These are phyloP conservation scores for Fonsecaea multimorphosa DNA, from an alignment of 2,329 filamentous ascomycete genomes.

Conservation along the genomic window DNA sequence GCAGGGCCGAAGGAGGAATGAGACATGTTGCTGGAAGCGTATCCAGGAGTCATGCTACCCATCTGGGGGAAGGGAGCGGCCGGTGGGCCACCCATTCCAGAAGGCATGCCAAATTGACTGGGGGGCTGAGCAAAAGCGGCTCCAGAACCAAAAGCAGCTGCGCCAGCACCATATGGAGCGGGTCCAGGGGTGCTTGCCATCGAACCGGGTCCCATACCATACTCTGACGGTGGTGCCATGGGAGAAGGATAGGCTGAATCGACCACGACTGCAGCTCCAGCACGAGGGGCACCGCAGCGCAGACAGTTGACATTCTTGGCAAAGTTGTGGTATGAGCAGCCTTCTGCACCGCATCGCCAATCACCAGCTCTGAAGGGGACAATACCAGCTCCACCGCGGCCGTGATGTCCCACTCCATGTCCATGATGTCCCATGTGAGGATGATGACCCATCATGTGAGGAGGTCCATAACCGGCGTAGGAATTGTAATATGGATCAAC, in stretches of 20 bases:
- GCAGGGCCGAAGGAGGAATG: slow-evolving; percentile 90
- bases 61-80: slow-evolving; percentile 73
- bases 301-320: slow-evolving; percentile 99
- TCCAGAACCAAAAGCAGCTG: slow-evolving; percentile 69
- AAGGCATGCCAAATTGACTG: slow-evolving; percentile 87
- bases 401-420: slow-evolving; percentile 56
- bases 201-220: slow-evolving; percentile 84
- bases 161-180: slow-evolving; percentile 73
- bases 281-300: slow-evolving; percentile 91
- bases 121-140: slow-evolving; percentile 69
- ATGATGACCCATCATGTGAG: slow-evolving; percentile 81
- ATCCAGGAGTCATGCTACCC: slow-evolving; percentile 75
- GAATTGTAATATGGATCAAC: slow-evolving; percentile 74
- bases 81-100: slow-evolving; percentile 77
- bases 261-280: slow-evolving; percentile 89
- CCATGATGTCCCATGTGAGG: slow-evolving; percentile 62
- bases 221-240: slow-evolving; percentile 79
- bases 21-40: slow-evolving; percentile 74
- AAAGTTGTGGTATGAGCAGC: slow-evolving; percentile 98
- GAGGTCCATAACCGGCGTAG: slow-evolving; percentile 63
- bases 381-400: slow-evolving; percentile 73
- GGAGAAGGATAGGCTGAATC: slow-evolving; percentile 90
- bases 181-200: slow-evolving; percentile 84
- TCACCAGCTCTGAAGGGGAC: slow-evolving; percentile 98
- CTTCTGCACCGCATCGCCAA: slow-evolving; percentile 98